phyloP scores from a whole-genome alignment of 2,329 filamentous ascomycete genomes.

The Lasiodiplodia citricola region DNA sequence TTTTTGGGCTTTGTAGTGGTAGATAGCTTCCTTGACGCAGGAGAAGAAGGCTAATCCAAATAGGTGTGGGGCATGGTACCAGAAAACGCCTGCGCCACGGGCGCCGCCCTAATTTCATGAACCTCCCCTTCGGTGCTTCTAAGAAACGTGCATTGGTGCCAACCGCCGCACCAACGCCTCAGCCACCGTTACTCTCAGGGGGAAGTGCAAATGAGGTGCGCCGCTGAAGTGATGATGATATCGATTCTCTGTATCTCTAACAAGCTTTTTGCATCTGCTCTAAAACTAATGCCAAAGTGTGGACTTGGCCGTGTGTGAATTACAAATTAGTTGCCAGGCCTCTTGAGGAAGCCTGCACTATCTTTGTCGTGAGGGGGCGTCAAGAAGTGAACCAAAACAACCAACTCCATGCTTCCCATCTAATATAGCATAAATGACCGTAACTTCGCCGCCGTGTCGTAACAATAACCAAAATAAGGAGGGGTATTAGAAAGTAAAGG shows the following conservation, averaged over 20 bases:
- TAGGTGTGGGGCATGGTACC: not conserved
- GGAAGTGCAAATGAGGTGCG: not conserved
- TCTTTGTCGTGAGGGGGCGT: slow-evolving; percentile 14
- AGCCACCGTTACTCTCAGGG: not conserved
- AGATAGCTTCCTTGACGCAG: not conserved
- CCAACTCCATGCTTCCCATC: not conserved
- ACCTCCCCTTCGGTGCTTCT: not conserved
- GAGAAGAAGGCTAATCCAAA: not conserved
- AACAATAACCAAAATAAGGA: not conserved
- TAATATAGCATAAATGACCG: slow-evolving; percentile 3
- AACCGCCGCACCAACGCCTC: not conserved
- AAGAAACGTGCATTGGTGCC: not conserved
- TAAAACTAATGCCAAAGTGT: not conserved
- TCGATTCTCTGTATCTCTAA: not conserved
- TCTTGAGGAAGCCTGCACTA: slow-evolving; percentile 7
- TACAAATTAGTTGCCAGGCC: slow-evolving; percentile 10
- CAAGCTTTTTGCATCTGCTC: not conserved
- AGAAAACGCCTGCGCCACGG: not conserved
- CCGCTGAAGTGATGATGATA: not conserved
- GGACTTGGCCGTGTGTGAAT: not conserved
- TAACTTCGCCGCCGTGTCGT: not conserved
- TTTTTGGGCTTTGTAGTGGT: not conserved
- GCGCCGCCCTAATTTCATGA: not conserved
- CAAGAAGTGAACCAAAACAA: slow-evolving; percentile 1
- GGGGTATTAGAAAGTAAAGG: slow-evolving; percentile 17